Evolutionary conservation across 192 early-diverging fungal species (phyloP).

Genomic region (Coemansia sp.): DNA sequence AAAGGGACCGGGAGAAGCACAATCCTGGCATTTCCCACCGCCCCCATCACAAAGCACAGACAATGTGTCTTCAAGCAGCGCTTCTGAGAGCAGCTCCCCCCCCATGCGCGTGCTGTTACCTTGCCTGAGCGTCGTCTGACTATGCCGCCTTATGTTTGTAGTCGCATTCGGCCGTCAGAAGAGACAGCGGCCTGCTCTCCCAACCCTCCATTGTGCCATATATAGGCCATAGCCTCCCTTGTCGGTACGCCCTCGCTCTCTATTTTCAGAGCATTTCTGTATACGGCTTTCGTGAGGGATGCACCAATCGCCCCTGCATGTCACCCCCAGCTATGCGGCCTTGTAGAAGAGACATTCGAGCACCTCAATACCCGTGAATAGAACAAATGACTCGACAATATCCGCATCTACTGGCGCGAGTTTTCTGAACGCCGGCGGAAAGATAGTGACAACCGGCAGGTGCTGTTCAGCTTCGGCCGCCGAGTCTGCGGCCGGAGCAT

Average conservation of each 20-base stretch:
- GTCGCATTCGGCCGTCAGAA: too few relatives aligned
- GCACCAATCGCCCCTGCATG: neutral
- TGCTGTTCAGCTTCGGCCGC: neutral
- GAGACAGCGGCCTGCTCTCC: neutral
- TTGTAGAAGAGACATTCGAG: constrained; percentile 28
- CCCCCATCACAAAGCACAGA: neutral
- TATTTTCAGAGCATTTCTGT: neutral
- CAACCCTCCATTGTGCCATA: neutral
- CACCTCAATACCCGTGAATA: constrained; percentile 50
- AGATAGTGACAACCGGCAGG: constrained; percentile 25
- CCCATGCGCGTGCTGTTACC: neutral
- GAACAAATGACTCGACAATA: constrained; percentile 46
- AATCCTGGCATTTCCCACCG: constrained; percentile 3
- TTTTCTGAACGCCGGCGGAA: constrained; percentile 32
- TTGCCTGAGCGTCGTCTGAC: neutral
- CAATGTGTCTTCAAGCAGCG: neutral
- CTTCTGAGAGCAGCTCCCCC: neutral
- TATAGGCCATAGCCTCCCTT: neutral
- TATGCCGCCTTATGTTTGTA: neutral
- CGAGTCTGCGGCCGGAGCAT: neutral
- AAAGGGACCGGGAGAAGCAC: constrained; percentile 1
- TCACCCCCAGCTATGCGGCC: neutral
- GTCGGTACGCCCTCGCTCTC: neutral
- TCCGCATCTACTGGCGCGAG: constrained; percentile 19
- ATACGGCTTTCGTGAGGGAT: neutral